Percentiles rank a stretch among this genome's conserved stretches.
phyloP scores from a whole-genome alignment of 139 green algal genomes.

The Picochlorum sp. region DNA sequence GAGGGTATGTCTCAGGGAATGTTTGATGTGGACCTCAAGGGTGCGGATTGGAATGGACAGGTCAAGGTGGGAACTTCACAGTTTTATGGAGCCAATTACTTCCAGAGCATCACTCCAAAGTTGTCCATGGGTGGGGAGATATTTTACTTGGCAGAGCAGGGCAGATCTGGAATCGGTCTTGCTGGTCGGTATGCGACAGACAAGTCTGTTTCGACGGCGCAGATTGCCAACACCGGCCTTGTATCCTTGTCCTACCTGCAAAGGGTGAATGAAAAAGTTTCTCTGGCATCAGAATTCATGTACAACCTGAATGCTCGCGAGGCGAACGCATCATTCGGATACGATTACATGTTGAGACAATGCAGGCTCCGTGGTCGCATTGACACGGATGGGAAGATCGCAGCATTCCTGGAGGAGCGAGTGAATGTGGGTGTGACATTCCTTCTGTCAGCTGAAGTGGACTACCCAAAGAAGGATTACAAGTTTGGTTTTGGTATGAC shows the following conservation, averaged over 20 bases:
- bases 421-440: slow-evolving; percentile 94
- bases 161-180: slow-evolving; percentile 54
- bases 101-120: slow-evolving; percentile 85
- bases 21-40: slow-evolving; percentile 59
- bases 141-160: slow-evolving; percentile 85
- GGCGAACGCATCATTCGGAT: slow-evolving; percentile 84
- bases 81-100: slow-evolving; percentile 92
- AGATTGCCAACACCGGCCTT: slow-evolving; percentile 92
- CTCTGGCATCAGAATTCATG: slow-evolving; percentile 86
- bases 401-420: slow-evolving; percentile 85
- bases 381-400: slow-evolving; percentile 70
- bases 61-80: slow-evolving; percentile 87
- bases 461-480: slow-evolving; percentile 91
- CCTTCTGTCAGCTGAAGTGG: slow-evolving; percentile 87
- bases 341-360: slow-evolving; percentile 91
- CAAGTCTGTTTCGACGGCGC: slow-evolving; percentile 59
- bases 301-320: slow-evolving; percentile 86
- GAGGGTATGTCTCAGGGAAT: slow-evolving; percentile 58
- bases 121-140: slow-evolving; percentile 76
- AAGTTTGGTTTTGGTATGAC: slow-evolving; percentile 93
- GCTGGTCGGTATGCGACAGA: slow-evolving; percentile 64
- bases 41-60: slow-evolving; percentile 91
- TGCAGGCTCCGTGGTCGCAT: slow-evolving; percentile 63
- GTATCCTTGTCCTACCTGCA: slow-evolving; percentile 85
- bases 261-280: slow-evolving; percentile 86